A percentile compares a stretch with the other conserved stretches of the same genome.
Conservation (phyloP, 2,329 filamentous ascomycete species). For the Ceratocystis albifundus region DNA sequence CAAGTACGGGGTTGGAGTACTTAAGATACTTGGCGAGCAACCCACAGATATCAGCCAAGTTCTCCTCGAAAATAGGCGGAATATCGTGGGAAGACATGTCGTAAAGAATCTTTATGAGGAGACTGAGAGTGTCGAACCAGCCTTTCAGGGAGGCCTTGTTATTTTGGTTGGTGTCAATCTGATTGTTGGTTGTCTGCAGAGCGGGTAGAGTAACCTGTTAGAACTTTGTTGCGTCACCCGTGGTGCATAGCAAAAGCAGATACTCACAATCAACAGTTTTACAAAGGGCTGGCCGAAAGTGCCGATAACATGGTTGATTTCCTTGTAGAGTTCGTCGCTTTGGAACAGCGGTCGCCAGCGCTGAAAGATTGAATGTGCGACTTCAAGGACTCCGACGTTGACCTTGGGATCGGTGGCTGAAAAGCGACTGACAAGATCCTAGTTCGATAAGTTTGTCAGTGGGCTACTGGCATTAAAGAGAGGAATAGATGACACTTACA, state of each 20-base stretch:
- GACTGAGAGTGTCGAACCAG: constrained; percentile 74
- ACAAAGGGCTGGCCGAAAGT: constrained; percentile 80
- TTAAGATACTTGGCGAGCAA: constrained; percentile 86
- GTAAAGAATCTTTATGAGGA: constrained; percentile 85
- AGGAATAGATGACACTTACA: constrained; percentile 13
- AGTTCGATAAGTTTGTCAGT: constrained; percentile 12
- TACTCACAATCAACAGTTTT: constrained; percentile 57
- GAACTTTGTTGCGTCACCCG: not conserved
- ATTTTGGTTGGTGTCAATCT: constrained; percentile 61
- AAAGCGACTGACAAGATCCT: constrained; percentile 81
- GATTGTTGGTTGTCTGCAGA: constrained; percentile 51
- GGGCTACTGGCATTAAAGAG: not conserved
- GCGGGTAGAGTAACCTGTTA: not conserved
- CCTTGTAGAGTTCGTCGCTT: constrained; percentile 82
- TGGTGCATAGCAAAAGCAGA: not conserved
- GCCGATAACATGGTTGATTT: constrained; percentile 88
- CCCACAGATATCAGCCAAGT: constrained; percentile 62
- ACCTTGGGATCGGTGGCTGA: constrained; percentile 68
- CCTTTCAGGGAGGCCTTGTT: constrained; percentile 64
- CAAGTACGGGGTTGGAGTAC: constrained; percentile 73
- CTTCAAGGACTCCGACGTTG: constrained; percentile 90
- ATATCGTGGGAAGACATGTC: constrained; percentile 97
- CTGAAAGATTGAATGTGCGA: constrained; percentile 95
- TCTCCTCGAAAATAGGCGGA: constrained; percentile 86
- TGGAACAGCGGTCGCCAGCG: constrained; percentile 90